Base-by-base conservation (phyloP, 2,329 filamentous ascomycete species). In the Nannizziopsis arthrosporioides region DNA sequence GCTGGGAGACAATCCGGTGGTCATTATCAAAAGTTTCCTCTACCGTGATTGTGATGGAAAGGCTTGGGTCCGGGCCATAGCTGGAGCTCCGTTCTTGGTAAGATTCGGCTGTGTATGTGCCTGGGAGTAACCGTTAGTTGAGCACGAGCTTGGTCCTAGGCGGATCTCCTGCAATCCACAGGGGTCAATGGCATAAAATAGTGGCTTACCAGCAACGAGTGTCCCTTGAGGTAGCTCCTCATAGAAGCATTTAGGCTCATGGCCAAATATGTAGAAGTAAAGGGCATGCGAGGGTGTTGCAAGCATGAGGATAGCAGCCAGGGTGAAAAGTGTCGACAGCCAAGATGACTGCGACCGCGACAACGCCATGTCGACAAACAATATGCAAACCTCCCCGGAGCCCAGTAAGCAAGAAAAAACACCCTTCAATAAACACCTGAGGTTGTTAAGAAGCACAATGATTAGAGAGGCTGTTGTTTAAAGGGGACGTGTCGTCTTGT, bases 141-240 rank as follows among this genome's bases (percentile, higher is more conserved):
- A 41, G 35, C 41, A 15, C 12, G 36, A 14, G 22, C 22, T 4
- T 7, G 40, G 17, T 38, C 7, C 22, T 36, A 45, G 3, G n/a
- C 12, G 14, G 12, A 1, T 14, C 1, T 32, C n/a, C 22, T 30
- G 12, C 14, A 19, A 9, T 19, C 19, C 4, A 12, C 15, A 27
- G 4, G 19, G 14, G 34, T 2, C 17, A 8, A 4, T 36, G 34
- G 39, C 31, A 11, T 12, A 2, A n/a, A 15, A 15, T 3, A 7
- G 35, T 19, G 37, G 22, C 46, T 48, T 36, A 82, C 80, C 92
- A 51, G 95, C 89, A 48, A 98, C 90, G 50, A 98, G 73, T 11
- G 92, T 96, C 68, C 94, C 90, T 74, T 96, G 95, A 56, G 92
- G 89, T 51, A 98, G 78, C 69, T 96, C 90, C 73, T 98, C 92